Percentiles rank a stretch among this genome's conserved stretches.
These are phyloP conservation scores for Pestalotiopsis sp. DNA, from an alignment of 2,329 filamentous ascomycete genomes.

Conservation along the genomic window DNA sequence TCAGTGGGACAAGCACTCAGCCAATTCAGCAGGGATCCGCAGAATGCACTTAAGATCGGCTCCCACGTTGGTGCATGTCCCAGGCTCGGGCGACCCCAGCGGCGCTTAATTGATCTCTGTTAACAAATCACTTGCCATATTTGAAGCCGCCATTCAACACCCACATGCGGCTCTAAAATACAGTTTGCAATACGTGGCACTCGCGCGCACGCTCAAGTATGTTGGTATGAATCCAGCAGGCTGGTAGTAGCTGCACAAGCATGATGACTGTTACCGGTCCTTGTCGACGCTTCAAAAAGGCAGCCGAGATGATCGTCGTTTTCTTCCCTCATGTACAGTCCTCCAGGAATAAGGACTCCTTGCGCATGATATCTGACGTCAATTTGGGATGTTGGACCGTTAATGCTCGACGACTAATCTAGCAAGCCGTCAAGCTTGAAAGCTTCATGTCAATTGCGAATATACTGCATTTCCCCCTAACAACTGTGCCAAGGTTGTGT, in stretches of 20 bases:
- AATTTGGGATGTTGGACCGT: background rate
- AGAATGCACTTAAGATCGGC: background rate
- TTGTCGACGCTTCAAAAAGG: background rate
- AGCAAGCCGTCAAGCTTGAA: background rate
- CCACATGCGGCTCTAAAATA: slow-evolving; percentile 4
- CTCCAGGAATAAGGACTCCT: background rate
- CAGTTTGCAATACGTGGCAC: background rate
- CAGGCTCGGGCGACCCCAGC: background rate
- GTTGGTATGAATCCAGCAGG: too few relatives aligned
- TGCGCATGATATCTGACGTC: background rate
- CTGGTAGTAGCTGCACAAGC: too few relatives aligned
- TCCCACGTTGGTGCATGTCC: background rate
- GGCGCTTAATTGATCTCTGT: slow-evolving; percentile 7
- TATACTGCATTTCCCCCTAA: too few relatives aligned
- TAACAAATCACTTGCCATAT: background rate
- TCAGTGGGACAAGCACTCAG: slow-evolving; percentile 4
- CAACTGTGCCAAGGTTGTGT: too few relatives aligned
- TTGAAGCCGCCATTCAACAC: background rate
- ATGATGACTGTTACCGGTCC: background rate
- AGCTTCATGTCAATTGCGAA: background rate
- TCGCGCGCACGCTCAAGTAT: background rate
- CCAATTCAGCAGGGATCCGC: background rate
- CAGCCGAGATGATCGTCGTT: background rate
- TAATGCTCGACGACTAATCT: background rate
- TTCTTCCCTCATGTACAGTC: background rate